phyloP scores from a whole-genome alignment of 139 green algal species.

The Trebouxia sp. region DNA sequence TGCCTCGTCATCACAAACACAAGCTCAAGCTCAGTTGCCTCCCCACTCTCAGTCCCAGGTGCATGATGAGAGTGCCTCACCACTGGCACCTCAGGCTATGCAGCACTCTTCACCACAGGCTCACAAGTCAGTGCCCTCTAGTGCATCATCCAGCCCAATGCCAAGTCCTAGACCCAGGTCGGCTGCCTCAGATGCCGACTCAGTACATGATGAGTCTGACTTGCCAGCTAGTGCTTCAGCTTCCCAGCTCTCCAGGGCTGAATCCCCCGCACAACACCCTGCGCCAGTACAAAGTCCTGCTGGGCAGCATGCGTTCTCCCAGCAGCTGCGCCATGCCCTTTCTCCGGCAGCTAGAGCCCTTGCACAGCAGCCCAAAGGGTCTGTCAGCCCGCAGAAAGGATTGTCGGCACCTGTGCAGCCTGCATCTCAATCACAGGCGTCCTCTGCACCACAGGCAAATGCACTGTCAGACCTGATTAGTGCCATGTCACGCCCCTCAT shows the following conservation, averaged over 20 bases:
- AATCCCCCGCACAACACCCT: neutral
- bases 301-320: conserved; percentile 3
- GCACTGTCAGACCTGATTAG: neutral
- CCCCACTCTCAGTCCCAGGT: neutral
- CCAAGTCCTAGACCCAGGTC: conserved; percentile 4
- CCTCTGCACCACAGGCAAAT: neutral
- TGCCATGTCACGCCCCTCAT: neutral
- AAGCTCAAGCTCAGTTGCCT: too few relatives aligned
- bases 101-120: neutral
- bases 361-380: neutral
- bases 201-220: neutral
- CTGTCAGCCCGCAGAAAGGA: neutral
- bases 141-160: neutral
- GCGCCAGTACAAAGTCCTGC: neutral
- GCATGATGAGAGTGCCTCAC: neutral
- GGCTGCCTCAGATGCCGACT: conserved; percentile 6
- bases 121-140: neutral
- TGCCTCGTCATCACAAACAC: too few relatives aligned
- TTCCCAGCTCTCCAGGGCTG: neutral
- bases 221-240: neutral
- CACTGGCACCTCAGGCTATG: neutral
- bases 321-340: neutral
- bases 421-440: neutral
- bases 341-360: neutral
- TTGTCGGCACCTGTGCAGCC: neutral